Conservation (phyloP, 768 basidiomycete species). For the Trametes gibbosa region DNA sequence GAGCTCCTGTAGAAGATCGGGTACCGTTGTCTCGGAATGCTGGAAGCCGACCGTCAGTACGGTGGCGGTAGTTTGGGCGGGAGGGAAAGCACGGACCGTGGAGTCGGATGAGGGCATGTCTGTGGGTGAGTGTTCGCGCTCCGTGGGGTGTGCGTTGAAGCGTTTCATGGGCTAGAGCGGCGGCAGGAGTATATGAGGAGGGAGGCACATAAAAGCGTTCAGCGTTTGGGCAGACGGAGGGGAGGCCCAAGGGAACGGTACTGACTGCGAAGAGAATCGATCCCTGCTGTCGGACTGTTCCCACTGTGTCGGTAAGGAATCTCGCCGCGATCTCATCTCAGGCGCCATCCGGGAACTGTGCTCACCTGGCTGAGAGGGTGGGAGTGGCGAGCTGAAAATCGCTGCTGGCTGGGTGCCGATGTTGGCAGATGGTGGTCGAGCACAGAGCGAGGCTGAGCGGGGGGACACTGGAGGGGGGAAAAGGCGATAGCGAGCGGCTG, state of each 20-base stretch:
- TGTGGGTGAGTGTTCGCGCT: not conserved
- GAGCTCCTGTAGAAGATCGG: slow-evolving; percentile 37
- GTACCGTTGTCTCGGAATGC: slow-evolving; percentile 52
- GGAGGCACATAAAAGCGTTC: slow-evolving; percentile 29
- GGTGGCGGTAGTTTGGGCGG: slow-evolving; percentile 18
- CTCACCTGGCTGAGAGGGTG: not conserved
- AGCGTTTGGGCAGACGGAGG: slow-evolving; percentile 29
- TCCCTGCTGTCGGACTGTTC: slow-evolving; percentile 18
- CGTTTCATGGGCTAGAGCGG: slow-evolving; percentile 20
- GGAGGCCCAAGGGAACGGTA: slow-evolving; percentile 31
- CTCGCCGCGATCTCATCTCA: slow-evolving; percentile 12
- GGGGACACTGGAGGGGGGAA: not conserved
- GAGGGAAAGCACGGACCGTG: slow-evolving; percentile 4
- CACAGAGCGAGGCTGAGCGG: not conserved
- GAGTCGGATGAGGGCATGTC: slow-evolving; percentile 1
- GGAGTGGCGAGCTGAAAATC: not conserved
- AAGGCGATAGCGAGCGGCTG: not conserved
- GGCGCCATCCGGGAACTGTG: not conserved
- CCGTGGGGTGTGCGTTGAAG: not conserved
- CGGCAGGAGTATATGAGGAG: slow-evolving; percentile 29
- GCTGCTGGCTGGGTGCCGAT: not conserved
- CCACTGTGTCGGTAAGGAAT: slow-evolving; percentile 22
- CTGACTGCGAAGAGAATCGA: slow-evolving; percentile 13
- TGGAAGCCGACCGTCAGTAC: slow-evolving; percentile 23
- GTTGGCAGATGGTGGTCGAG: not conserved